Evolutionary conservation across 169 alveolate genomes (phyloP), one percentile per base, ranked within the genome.

Genomic region (Cryptosporidium muris): DNA sequence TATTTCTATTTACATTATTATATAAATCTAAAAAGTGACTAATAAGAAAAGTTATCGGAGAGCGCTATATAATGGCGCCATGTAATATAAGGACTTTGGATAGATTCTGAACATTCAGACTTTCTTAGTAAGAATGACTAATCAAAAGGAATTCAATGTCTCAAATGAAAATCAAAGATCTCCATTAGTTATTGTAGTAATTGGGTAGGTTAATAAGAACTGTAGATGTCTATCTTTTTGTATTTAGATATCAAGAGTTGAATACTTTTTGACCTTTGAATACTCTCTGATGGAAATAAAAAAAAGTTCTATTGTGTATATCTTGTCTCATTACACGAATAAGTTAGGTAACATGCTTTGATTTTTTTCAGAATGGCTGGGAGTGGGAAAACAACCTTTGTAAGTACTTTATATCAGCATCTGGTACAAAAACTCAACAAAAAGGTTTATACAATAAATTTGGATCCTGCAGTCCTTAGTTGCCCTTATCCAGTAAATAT

Each of bases 381-480:
- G 7, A 94, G 98, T 52, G 99, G 99, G 1, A 96, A 96, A 91
- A 95, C 99, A 25, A 93, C 97, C n/a, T 95, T 95, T 82, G 97
- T 95, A 54, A 92, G 94, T 68, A 91, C 94, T 49, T 82, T 91
- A 65, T 91, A 90, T 66, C 92, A 93, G 54, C 64, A 80, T 62
- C 89, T 91, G 82, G 85, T 89, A 66, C 91, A 49, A 63, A 65
- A 88, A 66, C 89, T 82, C 63, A 90, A 89, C 48, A 93, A 96
- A 90, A 91, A 92, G 67, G 97, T 96, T n/a, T 98, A 97, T 82
- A 92, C 95, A 42, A 93, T 98, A 81, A 98, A 98, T 91, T 82
- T 98, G 68, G 99, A 98, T 81, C 99, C 99, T 14, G 99, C 99
- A 53, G 99, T 96, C 62, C 64, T 85, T 42, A 37, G 74, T n/a